These are phyloP conservation scores for Clavariopsis aquatica DNA, from an alignment of 495 filamentous ascomycete genomes.

Conservation along the genomic window DNA sequence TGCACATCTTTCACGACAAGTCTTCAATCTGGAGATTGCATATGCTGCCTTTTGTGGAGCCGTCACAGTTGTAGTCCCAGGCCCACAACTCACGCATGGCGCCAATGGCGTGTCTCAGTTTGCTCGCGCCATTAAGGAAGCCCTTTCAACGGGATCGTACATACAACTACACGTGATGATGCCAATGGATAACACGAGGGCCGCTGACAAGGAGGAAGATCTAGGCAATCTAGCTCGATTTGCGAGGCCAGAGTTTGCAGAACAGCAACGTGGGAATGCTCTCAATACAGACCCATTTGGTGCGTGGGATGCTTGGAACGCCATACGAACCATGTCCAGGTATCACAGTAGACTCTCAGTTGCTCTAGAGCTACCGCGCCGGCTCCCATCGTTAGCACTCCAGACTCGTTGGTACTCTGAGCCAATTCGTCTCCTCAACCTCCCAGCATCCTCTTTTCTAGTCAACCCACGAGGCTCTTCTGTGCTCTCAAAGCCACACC, in stretches of 20 bases:
- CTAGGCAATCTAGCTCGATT: conserved; percentile 61
- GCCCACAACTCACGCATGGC: conserved; percentile 62
- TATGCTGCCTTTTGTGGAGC: conserved; percentile 95
- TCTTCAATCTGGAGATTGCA: conserved; percentile 83
- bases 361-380: conserved; percentile 77
- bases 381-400: conserved; percentile 69
- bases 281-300: conserved; percentile 62
- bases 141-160: conserved; percentile 68
- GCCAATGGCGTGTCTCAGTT: conserved; percentile 65
- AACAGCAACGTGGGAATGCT: conserved; percentile 46
- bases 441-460: conserved; percentile 68
- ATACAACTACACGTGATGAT: conserved; percentile 79
- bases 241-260: conserved; percentile 56
- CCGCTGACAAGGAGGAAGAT: conserved; percentile 52
- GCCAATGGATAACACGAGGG: conserved; percentile 68
- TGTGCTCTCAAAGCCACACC: conserved; percentile 77
- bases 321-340: conserved; percentile 80
- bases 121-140: conserved; percentile 81
- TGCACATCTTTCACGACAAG: conserved; percentile 79
- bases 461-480: conserved; percentile 78
- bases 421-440: conserved; percentile 76
- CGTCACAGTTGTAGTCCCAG: conserved; percentile 76
- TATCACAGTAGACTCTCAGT: conserved; percentile 80
- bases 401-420: conserved; percentile 94
- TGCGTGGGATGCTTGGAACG: conserved; percentile 92